Evolutionary conservation across 768 basidiomycete genomes (phyloP), one percentile per base, ranked within the genome.

Genomic region (Tephrocybe sp.): DNA sequence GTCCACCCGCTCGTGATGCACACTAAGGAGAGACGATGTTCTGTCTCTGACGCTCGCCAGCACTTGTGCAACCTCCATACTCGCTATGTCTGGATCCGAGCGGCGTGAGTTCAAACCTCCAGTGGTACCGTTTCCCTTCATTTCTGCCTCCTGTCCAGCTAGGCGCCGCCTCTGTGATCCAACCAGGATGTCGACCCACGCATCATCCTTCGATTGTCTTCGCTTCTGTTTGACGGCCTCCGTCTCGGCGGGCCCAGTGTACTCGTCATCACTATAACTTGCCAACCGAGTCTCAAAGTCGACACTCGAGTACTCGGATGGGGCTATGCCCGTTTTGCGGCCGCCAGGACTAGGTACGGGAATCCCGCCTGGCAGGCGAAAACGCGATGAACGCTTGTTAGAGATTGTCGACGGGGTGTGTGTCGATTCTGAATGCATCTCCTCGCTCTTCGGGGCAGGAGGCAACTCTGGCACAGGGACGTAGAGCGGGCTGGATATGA

Each of bases 101-200:
- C 60, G 60, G 22, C 64, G 49, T 16, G 52, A 41, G 9, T 36
- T 44, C 44, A 47, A 15, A 53, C 60, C 31, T 49, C 47, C 28
- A 60, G 47, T 61, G 72, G n/a, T n/a, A n/a, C n/a, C n/a, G n/a
- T n/a, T n/a, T n/a, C 59, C 58, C 45, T 58, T 31, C 49, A 68
- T 47, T 52, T 69, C 56, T 4, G 70, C 80, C 40, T 85, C 85
- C 62, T 86, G 85, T 6, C 73, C 77, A 1, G 62, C 76, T 61
- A 85, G 64, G 34, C 83, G 66, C 34, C 83, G 68, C 28, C 57
- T 64, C 55, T 78, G 79, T 39, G 64, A 78, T 36, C 82, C 83
- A 2, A 92, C 89, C 9, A 92, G 68, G 34, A 92, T 92, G 66
- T 92, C 91, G 34, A 92, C 89, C 89, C 91, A 92, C 4, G 89